Base-by-base conservation (phyloP, 2,329 filamentous ascomycete species). In the Colletotrichum lindemuthianum region DNA sequence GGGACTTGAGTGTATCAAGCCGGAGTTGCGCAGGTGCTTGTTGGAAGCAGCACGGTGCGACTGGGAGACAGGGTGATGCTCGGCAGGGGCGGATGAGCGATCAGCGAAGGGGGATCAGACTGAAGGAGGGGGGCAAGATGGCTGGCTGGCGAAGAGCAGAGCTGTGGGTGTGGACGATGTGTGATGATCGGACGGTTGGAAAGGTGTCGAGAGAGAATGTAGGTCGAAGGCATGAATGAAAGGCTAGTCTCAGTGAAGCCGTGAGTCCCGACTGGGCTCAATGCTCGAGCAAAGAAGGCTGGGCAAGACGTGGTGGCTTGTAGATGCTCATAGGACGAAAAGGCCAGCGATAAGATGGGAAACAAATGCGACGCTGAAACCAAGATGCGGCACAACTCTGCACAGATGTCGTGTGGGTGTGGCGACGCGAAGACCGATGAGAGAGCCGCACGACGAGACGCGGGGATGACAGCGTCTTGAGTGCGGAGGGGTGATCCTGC, bases 341-440 rank as follows among this genome's bases (percentile, higher is more conserved):
- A 48, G 58, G 47, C 33, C 24, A 52, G 47, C 37, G 63, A 63
- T 52, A 56, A 52, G 51, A 65, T 56, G 37, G 58, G 63, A 63
- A 65, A 65, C 63, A 57, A 57, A 48, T 57, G 63, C 52, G 47
- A 57, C 58, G 41, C 63, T 65, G 63, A 65, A 65, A 65, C 63
- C 58, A 65, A 65, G 51, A 45, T 65, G 63, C 63, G 63, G 63
- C 63, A 65, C 63, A 63, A 57, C 47, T 57, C 58, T 63, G 63
- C 63, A 65, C 63, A 63, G 58, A 65, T 65, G 51, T 4, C 58
- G 43, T 60, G 60, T 47, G 54, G 58, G 59, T 65, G 57, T 65
- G 59, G 63, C 63, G 39, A 57, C 11, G 50, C n/a, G 40, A 63
- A 36, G 52, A 11, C 47, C 58, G 59, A 37, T 16, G 51, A 41